Evolutionary conservation across 139 green algal genomes (phyloP).

Genomic region (Astrephomene gubernaculifera): DNA sequence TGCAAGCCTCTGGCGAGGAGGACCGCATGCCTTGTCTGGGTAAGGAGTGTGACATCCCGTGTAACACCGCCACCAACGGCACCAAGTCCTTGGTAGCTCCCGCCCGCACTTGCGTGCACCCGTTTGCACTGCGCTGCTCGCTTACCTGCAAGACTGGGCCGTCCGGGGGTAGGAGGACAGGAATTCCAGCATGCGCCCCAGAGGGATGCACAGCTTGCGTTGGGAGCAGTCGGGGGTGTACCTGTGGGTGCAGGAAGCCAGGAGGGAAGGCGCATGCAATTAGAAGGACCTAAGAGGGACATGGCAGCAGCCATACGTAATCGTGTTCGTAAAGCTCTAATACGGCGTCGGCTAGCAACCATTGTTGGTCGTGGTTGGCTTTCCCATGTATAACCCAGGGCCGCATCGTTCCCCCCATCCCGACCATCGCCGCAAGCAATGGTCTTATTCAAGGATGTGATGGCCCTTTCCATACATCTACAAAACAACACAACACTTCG

Average conservation of each 20-base stretch:
- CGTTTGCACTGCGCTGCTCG: background rate
- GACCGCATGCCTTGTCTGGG: background rate
- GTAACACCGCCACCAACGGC: background rate
- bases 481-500: background rate
- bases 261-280: background rate
- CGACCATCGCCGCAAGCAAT: background rate
- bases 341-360: background rate
- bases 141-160: background rate
- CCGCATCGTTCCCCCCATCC: background rate
- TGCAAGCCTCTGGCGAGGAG: background rate
- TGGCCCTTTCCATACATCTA: background rate
- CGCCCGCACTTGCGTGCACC: background rate
- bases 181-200: slow-evolving; percentile 10
- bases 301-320: background rate
- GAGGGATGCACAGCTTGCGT: slow-evolving; percentile 8
- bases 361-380: background rate
- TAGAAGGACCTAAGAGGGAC: background rate
- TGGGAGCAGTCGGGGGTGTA: slow-evolving; percentile 19
- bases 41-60: background rate
- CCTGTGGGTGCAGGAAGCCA: background rate
- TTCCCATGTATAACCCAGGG: too few relatives aligned
- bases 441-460: background rate
- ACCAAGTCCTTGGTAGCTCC: background rate
- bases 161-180: background rate
- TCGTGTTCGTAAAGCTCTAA: too few relatives aligned